Percentiles rank a stretch among this genome's conserved stretches.
Conservation (phyloP, 169 alveolate species). For the Amoebophrya sp. region DNA sequence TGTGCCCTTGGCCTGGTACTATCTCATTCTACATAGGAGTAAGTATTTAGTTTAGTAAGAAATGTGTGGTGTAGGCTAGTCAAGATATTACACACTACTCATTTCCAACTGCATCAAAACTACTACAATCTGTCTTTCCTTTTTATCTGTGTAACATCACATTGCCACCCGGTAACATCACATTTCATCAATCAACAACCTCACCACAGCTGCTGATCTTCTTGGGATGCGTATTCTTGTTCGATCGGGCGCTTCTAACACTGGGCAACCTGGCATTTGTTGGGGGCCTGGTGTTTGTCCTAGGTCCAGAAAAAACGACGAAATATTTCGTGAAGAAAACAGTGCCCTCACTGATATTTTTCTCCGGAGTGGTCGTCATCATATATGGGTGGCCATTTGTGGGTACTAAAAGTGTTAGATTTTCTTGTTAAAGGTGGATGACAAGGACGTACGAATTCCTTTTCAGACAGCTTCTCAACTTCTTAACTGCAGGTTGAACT, state of each 20-base stretch:
- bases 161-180: no score
- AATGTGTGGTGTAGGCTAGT: neutral
- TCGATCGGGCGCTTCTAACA: neutral
- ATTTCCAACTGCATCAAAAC: neutral
- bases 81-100: no score
- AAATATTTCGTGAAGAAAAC: constrained; percentile 1
- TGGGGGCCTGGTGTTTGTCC: neutral
- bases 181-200: no score
- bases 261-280: neutral
- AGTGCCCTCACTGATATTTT: constrained; percentile 5
- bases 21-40: neutral
- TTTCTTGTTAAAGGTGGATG: neutral
- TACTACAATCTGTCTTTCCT: no score
- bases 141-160: no score
- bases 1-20: constrained; percentile 21
- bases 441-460: neutral
- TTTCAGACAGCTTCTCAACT: no score
- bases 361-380: neutral
- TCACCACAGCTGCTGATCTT: constrained; percentile 15
- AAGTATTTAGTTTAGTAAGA: neutral
- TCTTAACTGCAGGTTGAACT: no score
- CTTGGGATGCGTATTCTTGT: neutral
- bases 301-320: neutral
- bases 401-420: neutral
- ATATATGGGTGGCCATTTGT: constrained; percentile 11